Percentiles rank a stretch among this genome's conserved stretches.
Evolutionary conservation across 208 protist genomes (phyloP).

Genomic region (Leishmania amazonensis): DNA sequence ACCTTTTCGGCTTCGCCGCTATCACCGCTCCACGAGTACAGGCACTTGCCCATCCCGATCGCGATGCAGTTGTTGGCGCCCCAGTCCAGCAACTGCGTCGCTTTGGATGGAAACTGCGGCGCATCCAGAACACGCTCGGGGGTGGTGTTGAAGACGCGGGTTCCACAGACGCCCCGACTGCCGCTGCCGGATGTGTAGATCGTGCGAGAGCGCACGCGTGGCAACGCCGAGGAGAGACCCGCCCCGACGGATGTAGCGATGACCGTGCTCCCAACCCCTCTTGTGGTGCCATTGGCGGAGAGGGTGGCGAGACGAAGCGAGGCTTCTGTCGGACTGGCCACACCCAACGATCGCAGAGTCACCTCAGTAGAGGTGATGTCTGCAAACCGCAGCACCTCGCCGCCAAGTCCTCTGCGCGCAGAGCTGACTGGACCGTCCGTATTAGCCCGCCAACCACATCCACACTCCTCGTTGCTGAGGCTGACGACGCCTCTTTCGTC

Average conservation of each 20-base stretch:
- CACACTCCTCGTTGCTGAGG: slow-evolving; percentile 17
- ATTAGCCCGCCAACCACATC: not conserved
- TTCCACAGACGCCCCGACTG: slow-evolving; percentile 9
- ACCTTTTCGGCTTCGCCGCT: slow-evolving; percentile 55
- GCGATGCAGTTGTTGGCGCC: slow-evolving; percentile 82
- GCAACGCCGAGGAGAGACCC: slow-evolving; percentile 12
- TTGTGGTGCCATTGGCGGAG: slow-evolving; percentile 17
- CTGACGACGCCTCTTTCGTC: slow-evolving; percentile 1
- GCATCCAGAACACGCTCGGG: slow-evolving; percentile 82
- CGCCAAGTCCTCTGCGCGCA: slow-evolving; percentile 38
- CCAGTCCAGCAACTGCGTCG: slow-evolving; percentile 82
- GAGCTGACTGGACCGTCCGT: slow-evolving; percentile 11
- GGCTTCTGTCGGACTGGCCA: slow-evolving; percentile 10
- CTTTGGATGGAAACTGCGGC: slow-evolving; percentile 61
- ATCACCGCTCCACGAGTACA: slow-evolving; percentile 78
- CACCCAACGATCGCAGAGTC: slow-evolving; percentile 10
- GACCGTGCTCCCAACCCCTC: not conserved
- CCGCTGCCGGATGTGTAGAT: slow-evolving; percentile 28
- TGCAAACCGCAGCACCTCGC: slow-evolving; percentile 43
- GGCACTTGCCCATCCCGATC: slow-evolving; percentile 72
- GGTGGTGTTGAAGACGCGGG: slow-evolving; percentile 67
- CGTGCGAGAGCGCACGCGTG: slow-evolving; percentile 21
- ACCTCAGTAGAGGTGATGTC: slow-evolving; percentile 2
- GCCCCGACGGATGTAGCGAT: slow-evolving; percentile 6
- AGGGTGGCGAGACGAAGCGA: slow-evolving; percentile 12